These are phyloP conservation scores for Boletus sp. DNA, from an alignment of 768 basidiomycete species.

Conservation along the genomic window DNA sequence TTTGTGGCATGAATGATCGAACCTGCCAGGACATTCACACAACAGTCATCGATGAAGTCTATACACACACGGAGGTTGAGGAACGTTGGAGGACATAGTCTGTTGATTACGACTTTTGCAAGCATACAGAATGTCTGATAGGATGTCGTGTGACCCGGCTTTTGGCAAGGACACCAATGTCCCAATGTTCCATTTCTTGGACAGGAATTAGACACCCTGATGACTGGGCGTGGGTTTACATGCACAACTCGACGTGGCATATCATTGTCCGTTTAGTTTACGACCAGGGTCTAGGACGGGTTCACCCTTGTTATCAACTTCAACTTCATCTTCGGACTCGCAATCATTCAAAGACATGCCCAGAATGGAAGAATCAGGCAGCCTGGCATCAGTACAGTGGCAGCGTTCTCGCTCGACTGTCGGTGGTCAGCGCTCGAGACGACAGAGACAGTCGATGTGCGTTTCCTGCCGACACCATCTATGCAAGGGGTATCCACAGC, in stretches of 20 bases:
- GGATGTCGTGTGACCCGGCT: not conserved
- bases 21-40: not conserved
- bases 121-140: not conserved
- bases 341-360: conserved; percentile 35
- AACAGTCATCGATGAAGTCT: not conserved
- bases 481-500: conserved; percentile 28
- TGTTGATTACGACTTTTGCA: not conserved
- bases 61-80: not conserved
- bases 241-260: conserved; percentile 11
- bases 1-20: too few species aligned
- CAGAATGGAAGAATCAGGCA: conserved; percentile 12
- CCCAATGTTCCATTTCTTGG: not conserved
- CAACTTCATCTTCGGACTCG: conserved; percentile 35
- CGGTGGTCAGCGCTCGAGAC: conserved; percentile 15
- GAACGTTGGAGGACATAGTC: not conserved
- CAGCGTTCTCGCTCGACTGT: conserved; percentile 9
- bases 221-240: conserved; percentile 33
- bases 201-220: not conserved
- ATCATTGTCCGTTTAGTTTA: conserved; percentile 36
- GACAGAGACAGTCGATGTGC: conserved; percentile 31
- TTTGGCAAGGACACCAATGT: not conserved
- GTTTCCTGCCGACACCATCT: conserved; percentile 24
- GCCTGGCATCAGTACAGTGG: conserved; percentile 5
- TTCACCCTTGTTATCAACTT: conserved; percentile 34
- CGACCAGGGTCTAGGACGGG: conserved; percentile 32